Evolutionary conservation across 129 eudicot species (phyloP), one percentile per base, ranked within the genome.

Genomic region (Lactuca saligna): DNA sequence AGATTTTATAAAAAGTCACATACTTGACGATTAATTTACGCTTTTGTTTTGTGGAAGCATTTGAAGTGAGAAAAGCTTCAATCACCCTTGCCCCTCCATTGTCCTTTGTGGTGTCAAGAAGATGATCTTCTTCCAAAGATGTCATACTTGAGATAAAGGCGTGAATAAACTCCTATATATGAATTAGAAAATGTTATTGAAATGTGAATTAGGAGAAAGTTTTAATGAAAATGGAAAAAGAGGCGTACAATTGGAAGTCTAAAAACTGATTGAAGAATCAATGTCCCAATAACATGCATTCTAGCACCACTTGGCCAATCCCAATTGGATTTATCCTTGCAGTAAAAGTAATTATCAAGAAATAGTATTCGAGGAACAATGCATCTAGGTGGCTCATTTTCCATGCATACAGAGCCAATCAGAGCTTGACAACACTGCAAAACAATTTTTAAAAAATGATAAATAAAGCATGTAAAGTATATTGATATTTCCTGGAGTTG

Each of bases 351-450:
- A 73, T 72, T 86, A 68, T 88, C 96, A 49, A 92, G 89, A 74
- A 78, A 86, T 57, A 92, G 68, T 57, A 92, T 70, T 39, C 89
- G 87, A 13, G 95, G 91, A 65, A 92, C 79, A 63, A 92, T 82
- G 81, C 87, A 78, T 69, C 82, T 79, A 12, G 98, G 80, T 17
- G 91, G 78, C 73, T 92, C 96, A 17, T 86, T 77, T 65, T 61
- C 77, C 71, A 75, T 57, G 75, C 85, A 57, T 38, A 88, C 86
- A 74, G 98, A 80, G 76, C 90, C 87, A 73, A 86, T 87, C 65
- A 92, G 91, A 64, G 98, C 95, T 77, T 86, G 90, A 84, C 87
- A 84, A 72, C 91, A 92, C 98, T 88, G 95, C 58, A 63, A 66
- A 56, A 66, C 50, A 62, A 62, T 56, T 34, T 55, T 68, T 1